phyloP scores from a whole-genome alignment of 768 basidiomycete genomes.

The Lactarius indigo region DNA sequence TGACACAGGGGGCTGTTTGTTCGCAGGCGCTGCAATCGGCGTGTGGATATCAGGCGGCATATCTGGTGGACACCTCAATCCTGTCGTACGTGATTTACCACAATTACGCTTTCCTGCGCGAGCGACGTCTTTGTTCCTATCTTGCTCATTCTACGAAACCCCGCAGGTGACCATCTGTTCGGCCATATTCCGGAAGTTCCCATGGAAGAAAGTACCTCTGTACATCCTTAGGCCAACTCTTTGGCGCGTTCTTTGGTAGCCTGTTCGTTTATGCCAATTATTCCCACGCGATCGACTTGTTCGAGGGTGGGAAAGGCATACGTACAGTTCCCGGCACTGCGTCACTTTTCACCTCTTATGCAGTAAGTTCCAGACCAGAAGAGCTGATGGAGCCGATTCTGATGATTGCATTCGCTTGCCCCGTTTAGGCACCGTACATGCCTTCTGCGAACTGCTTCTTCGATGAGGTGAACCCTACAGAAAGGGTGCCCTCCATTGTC shows the following conservation, averaged over 20 bases:
- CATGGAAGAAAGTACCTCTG: slow-evolving; percentile 73
- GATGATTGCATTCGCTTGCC: neutral
- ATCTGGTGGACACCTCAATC: slow-evolving; percentile 61
- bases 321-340: slow-evolving; percentile 57
- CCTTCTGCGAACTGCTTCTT: slow-evolving; percentile 43
- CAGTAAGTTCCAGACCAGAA: slow-evolving; percentile 38
- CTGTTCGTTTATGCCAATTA: slow-evolving; percentile 60
- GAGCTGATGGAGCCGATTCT: neutral
- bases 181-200: slow-evolving; percentile 67
- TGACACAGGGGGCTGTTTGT: slow-evolving; percentile 7
- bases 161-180: slow-evolving; percentile 62
- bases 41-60: slow-evolving; percentile 67
- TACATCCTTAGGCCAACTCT: slow-evolving; percentile 58
- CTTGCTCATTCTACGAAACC: neutral
- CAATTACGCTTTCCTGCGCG: neutral
- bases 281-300: slow-evolving; percentile 58
- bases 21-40: slow-evolving; percentile 53
- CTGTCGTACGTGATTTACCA: slow-evolving; percentile 26
- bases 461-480: slow-evolving; percentile 34
- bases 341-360: slow-evolving; percentile 55
- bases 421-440: slow-evolving; percentile 39
- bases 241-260: slow-evolving; percentile 57
- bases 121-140: neutral
- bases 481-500: neutral
- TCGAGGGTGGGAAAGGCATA: slow-evolving; percentile 52